Evolutionary conservation across 345 rosid genomes (phyloP).

Genomic region (Brassica carinata): DNA sequence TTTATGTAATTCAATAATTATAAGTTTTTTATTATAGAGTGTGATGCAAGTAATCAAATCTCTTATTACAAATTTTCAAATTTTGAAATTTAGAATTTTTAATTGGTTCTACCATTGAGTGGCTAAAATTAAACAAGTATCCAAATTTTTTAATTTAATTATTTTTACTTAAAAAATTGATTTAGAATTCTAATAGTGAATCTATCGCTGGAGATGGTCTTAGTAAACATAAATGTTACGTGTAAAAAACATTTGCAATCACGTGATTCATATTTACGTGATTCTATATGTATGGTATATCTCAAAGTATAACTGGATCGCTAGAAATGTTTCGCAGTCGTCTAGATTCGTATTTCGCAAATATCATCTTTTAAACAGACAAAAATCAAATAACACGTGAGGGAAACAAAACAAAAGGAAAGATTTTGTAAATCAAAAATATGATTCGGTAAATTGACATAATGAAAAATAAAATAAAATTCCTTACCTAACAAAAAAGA

Average conservation of each 20-base stretch:
- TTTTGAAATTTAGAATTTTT: no score
- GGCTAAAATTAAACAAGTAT: no score
- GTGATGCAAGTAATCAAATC: no score
- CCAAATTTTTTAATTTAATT: no score
- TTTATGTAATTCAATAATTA: no score
- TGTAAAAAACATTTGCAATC: not conserved
- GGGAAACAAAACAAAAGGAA: not conserved
- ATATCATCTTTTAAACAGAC: not conserved
- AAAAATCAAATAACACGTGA: not conserved
- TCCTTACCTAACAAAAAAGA: not conserved
- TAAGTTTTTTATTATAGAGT: no score
- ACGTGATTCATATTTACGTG: constrained; percentile 2
- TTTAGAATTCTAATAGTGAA: no score
- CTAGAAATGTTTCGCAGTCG: constrained; percentile 11
- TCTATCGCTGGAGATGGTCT: not conserved
- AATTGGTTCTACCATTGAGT: no score
- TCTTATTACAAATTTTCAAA: no score
- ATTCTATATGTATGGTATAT: not conserved
- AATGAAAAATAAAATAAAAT: not conserved
- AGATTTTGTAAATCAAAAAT: not conserved
- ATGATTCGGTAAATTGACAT: constrained; percentile 3
- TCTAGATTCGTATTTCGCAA: constrained; percentile 3
- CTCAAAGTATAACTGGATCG: constrained; percentile 2
- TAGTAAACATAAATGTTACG: constrained; percentile 10
- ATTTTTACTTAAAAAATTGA: no score